phyloP scores from a whole-genome alignment of 768 basidiomycete species.

The Coprinopsis cinerea region DNA sequence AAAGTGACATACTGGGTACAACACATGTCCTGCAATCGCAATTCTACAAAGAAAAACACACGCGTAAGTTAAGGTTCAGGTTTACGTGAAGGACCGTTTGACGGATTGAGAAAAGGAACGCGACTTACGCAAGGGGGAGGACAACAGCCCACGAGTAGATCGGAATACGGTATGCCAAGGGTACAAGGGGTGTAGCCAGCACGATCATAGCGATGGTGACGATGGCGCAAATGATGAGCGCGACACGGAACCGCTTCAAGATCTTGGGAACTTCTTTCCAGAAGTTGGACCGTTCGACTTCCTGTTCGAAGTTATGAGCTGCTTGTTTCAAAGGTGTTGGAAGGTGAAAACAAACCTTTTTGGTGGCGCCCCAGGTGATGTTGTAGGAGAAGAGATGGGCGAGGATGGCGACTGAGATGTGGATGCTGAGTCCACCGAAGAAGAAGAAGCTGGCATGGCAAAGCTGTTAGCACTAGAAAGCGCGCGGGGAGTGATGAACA shows the following conservation, averaged over 20 bases:
- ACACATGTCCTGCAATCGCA: constrained; percentile 57
- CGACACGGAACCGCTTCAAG: constrained; percentile 69
- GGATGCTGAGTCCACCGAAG: constrained; percentile 71
- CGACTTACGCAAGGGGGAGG: constrained; percentile 62
- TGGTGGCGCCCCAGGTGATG: constrained; percentile 74
- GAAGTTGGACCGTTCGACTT: constrained; percentile 85
- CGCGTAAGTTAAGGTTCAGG: too few relatives aligned
- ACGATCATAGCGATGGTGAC: constrained; percentile 51
- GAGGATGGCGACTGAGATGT: constrained; percentile 56
- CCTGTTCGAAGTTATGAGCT: constrained; percentile 35
- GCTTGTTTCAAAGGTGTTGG: not conserved
- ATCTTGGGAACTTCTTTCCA: constrained; percentile 87
- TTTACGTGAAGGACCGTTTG: too few relatives aligned
- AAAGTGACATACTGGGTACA: constrained; percentile 59
- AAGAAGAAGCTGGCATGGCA: constrained; percentile 61
- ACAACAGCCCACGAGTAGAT: constrained; percentile 67
- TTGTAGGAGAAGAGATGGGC: constrained; percentile 73
- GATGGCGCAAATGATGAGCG: constrained; percentile 49
- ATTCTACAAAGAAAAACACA: constrained; percentile 34
- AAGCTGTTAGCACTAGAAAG: not conserved
- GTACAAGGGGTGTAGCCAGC: constrained; percentile 48
- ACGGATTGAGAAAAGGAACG: not conserved
- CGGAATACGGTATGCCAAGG: constrained; percentile 58
- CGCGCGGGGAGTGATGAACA: constrained; percentile 21
- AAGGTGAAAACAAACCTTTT: constrained; percentile 36